Conservation (phyloP, 305 asterid species). For the Andrographis paniculata region DNA sequence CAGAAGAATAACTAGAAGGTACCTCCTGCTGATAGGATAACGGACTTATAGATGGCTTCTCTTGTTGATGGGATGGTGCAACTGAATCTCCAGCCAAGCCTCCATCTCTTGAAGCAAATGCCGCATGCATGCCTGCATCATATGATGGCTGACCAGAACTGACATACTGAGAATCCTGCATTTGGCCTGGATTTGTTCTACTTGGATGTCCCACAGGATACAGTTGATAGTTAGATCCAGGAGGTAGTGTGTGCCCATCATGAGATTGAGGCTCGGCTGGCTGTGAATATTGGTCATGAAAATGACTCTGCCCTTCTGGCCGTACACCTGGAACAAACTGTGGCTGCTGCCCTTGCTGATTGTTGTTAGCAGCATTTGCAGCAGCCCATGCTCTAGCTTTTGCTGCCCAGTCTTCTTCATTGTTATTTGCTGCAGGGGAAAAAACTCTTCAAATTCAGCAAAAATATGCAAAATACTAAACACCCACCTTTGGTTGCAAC, state of each 20-base stretch:
- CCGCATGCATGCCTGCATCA: conserved; percentile 26
- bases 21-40: conserved; percentile 98
- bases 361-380: conserved; percentile 56
- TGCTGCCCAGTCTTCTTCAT: conserved; percentile 94
- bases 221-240: conserved; percentile 49
- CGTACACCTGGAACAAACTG: conserved; percentile 42
- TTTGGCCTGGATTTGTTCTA: conserved; percentile 29
- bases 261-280: conserved; percentile 38
- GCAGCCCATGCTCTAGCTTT: conserved; percentile 99
- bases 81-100: conserved; percentile 41
- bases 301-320: conserved; percentile 50
- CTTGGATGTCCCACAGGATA: conserved; percentile 33
- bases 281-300: conserved; percentile 45
- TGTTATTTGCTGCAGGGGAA: conserved; percentile 44
- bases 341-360: conserved; percentile 44
- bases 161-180: conserved; percentile 36
- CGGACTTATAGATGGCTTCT: conserved; percentile 54
- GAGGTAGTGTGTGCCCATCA: conserved; percentile 32
- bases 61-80: conserved; percentile 41
- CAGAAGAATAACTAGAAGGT: conserved; percentile 96
- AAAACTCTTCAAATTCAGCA: conserved; percentile 13
- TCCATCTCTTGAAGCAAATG: conserved; percentile 56
- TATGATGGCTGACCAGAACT: conserved; percentile 46
- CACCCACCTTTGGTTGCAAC: no score
- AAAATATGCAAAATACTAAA: not conserved